Evolutionary conservation across 345 rosid genomes (phyloP).

Genomic region (Turritis glabra): DNA sequence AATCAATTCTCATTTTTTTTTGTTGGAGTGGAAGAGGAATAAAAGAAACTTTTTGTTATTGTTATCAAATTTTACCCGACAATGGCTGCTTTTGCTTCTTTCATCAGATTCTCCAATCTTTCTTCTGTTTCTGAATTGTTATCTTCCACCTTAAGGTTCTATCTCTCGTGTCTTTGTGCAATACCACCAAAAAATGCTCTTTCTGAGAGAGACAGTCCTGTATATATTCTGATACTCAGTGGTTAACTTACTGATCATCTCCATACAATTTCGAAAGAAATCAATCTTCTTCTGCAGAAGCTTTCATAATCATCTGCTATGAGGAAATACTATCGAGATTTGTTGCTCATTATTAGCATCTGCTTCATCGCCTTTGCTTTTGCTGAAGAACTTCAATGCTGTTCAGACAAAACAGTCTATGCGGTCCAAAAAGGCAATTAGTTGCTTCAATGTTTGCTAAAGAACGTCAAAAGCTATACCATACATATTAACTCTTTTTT

Average conservation of each 20-base stretch:
- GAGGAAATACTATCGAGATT: slow-evolving; percentile 1
- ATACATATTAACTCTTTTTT: background rate
- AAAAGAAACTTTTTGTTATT: background rate
- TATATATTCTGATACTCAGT: slow-evolving; percentile 6
- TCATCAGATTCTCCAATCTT: slow-evolving; percentile 16
- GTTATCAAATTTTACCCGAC: slow-evolving; percentile 23
- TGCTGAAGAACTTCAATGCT: slow-evolving; percentile 9
- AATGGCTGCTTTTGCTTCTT: slow-evolving; percentile 16
- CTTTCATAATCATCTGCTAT: background rate
- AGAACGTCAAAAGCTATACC: background rate
- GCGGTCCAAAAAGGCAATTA: slow-evolving; percentile 18
- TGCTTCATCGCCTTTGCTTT: slow-evolving; percentile 16
- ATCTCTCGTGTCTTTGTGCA: background rate
- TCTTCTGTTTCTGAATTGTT: slow-evolving; percentile 19
- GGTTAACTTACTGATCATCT: background rate
- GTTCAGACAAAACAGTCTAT: background rate
- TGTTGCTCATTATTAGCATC: slow-evolving; percentile 13
- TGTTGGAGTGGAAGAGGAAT: too few relatives aligned
- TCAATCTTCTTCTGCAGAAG: slow-evolving; percentile 1
- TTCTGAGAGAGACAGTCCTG: slow-evolving; percentile 1
- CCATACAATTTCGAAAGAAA: background rate
- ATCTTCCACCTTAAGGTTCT: slow-evolving; percentile 17
- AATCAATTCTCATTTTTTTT: too few relatives aligned
- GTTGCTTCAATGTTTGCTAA: background rate
- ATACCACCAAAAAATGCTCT: background rate